A percentile compares a stretch with the other conserved stretches of the same genome.
phyloP scores from a whole-genome alignment of 2,329 filamentous ascomycete genomes.

The Karstenula rhodostoma region DNA sequence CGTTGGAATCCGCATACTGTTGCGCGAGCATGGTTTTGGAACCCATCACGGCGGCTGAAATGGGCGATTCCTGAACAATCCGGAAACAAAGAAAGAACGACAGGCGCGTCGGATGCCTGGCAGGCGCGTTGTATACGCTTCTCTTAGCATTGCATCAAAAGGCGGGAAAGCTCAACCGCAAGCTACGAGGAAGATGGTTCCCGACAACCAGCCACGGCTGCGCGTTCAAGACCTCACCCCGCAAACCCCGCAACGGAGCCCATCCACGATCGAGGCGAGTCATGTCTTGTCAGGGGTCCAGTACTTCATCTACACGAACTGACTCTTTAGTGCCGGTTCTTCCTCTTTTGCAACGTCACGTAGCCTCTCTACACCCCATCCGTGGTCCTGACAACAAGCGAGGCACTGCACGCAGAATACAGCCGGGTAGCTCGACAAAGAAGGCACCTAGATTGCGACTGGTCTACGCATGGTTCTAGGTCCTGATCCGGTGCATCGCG shows the following conservation, averaged over 20 bases:
- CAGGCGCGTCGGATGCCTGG: neutral
- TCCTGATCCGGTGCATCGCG: neutral
- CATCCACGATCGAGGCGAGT: neutral
- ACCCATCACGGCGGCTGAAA: conserved; percentile 19
- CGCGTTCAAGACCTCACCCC: conserved; percentile 1
- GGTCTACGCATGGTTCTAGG: neutral
- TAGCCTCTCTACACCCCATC: neutral
- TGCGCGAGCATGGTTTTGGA: conserved; percentile 39
- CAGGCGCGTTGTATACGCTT: neutral
- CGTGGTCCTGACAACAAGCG: neutral
- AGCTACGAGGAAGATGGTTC: conserved; percentile 24
- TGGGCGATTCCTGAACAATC: neutral
- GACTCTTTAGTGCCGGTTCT: neutral
- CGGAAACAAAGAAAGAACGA: neutral
- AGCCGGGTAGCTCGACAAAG: neutral
- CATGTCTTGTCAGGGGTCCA: neutral
- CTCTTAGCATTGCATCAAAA: neutral
- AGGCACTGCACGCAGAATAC: too few relatives aligned
- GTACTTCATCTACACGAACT: neutral
- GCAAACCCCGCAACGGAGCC: conserved; percentile 3
- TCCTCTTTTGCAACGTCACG: neutral
- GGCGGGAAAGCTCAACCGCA: conserved; percentile 23
- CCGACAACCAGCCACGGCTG: conserved; percentile 9
- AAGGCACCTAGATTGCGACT: neutral
- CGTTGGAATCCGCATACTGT: conserved; percentile 24